Percentiles rank a stretch among this genome's conserved stretches.
Conservation (phyloP, 176 grass and related monocot genomes). For the Canna indica region DNA sequence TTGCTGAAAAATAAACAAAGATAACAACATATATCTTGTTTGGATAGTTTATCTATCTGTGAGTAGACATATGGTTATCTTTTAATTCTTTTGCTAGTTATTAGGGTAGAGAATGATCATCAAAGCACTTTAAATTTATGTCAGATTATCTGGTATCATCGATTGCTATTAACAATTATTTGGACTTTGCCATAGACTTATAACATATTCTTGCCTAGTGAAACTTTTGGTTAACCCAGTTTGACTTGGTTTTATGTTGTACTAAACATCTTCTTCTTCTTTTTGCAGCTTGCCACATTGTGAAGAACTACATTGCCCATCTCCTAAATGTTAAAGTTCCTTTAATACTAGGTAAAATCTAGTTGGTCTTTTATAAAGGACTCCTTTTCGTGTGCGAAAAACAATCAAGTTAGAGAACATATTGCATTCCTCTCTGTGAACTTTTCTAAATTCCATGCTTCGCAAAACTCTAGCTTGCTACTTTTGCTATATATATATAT, state of each 20-base stretch:
- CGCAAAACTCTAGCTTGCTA: not conserved
- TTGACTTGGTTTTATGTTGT: not conserved
- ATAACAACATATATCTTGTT: not conserved
- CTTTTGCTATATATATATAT: not conserved
- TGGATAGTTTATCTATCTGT: not conserved
- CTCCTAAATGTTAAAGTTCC: slow-evolving; percentile 68
- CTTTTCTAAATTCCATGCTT: too few relatives aligned
- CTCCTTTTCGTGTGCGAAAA: not conserved
- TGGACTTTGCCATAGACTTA: not conserved
- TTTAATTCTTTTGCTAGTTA: not conserved
- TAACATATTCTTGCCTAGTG: too few relatives aligned
- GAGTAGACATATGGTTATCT: not conserved
- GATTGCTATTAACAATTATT: too few relatives aligned
- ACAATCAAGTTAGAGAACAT: not conserved
- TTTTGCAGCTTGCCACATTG: slow-evolving; percentile 82
- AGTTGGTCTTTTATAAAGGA: not conserved
- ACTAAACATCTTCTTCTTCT: not conserved
- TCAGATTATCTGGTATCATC: too few relatives aligned
- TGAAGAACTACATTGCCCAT: slow-evolving; percentile 79
- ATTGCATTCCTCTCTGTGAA: too few relatives aligned
- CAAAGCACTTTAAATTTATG: too few relatives aligned
- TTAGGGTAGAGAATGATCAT: not conserved
- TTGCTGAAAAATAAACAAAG: not conserved
- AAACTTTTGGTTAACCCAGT: not conserved
- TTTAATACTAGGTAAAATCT: slow-evolving; percentile 64